Evolutionary conservation across 2,329 filamentous ascomycete species (phyloP).

Genomic region (Penicillium italicum): DNA sequence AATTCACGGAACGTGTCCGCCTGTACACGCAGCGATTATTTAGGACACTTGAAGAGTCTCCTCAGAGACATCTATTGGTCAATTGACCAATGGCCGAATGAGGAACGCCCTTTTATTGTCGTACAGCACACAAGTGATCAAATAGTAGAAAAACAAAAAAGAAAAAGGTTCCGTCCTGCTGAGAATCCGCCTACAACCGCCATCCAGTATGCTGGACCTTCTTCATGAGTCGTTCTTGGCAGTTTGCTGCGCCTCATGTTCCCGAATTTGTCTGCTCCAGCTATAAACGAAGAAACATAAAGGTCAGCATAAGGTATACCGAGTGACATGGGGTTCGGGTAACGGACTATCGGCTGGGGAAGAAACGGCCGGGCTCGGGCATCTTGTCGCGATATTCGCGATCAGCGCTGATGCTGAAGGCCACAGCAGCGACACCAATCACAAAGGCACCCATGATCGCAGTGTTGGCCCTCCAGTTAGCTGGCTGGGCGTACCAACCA

Average conservation of each 20-base stretch:
- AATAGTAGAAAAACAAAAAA: conserved; percentile 29
- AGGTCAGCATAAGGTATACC: conserved; percentile 15
- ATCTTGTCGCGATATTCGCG: conserved; percentile 70
- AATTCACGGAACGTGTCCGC: conserved; percentile 44
- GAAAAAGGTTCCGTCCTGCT: conserved; percentile 28
- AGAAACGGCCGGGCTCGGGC: conserved; percentile 73
- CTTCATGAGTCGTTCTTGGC: conserved; percentile 41
- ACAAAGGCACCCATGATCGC: conserved; percentile 67
- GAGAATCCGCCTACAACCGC: conserved; percentile 21
- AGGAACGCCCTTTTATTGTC: conserved; percentile 39
- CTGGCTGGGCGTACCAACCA: conserved; percentile 94
- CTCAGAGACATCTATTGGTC: conserved; percentile 36
- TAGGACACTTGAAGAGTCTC: conserved; percentile 39
- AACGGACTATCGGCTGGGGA: conserved; percentile 77
- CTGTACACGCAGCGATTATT: conserved; percentile 44
- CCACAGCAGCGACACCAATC: conserved; percentile 63
- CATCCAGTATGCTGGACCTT: conserved; percentile 14
- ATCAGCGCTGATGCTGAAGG: conserved; percentile 70
- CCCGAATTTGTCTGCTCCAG: conserved; percentile 69
- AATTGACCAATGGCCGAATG: conserved; percentile 33
- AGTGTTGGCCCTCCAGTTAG: conserved; percentile 95
- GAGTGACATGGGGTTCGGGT: conserved; percentile 4
- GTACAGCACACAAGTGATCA: conserved; percentile 37
- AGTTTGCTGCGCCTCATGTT: conserved; percentile 58
- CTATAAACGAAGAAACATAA: conserved; percentile 37